phyloP scores from a whole-genome alignment of 1,139 yeast species.

The Magnusiomyces starmeri region DNA sequence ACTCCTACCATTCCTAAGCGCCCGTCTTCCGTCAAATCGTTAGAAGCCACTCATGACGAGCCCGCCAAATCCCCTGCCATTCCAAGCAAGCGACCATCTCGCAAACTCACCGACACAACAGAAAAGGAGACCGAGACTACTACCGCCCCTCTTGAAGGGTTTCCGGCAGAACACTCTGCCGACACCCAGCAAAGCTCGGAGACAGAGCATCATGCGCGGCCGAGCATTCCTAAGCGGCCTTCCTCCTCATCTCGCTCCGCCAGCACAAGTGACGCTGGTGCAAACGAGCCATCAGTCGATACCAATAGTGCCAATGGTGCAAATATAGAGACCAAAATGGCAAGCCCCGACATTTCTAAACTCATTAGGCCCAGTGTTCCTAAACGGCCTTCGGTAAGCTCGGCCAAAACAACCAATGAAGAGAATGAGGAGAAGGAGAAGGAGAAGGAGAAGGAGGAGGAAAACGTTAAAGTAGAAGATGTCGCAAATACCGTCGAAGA shows the following conservation, averaged over 20 bases:
- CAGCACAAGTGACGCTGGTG: background rate
- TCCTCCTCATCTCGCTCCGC: background rate
- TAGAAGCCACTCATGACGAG: no score
- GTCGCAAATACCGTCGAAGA: background rate
- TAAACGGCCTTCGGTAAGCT: background rate
- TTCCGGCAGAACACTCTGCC: no score
- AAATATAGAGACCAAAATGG: no score
- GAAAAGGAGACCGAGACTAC: background rate
- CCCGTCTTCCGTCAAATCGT: background rate
- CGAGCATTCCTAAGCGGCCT: constrained; percentile 3
- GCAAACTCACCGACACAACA: background rate
- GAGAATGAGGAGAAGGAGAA: background rate
- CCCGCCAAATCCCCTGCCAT: no score
- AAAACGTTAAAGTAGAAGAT: background rate
- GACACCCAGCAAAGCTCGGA: no score
- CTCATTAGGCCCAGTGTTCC: background rate
- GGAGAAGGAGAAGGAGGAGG: background rate
- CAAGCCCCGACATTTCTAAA: no score
- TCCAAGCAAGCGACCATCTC: background rate
- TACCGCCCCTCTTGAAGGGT: no score
- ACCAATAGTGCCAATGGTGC: background rate
- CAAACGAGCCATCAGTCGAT: background rate
- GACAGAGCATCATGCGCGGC: no score
- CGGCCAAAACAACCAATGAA: background rate
- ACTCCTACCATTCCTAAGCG: background rate